Evolutionary conservation across 495 filamentous ascomycete genomes (phyloP), one percentile per base, ranked within the genome.

Genomic region (Podospora tetraspora): DNA sequence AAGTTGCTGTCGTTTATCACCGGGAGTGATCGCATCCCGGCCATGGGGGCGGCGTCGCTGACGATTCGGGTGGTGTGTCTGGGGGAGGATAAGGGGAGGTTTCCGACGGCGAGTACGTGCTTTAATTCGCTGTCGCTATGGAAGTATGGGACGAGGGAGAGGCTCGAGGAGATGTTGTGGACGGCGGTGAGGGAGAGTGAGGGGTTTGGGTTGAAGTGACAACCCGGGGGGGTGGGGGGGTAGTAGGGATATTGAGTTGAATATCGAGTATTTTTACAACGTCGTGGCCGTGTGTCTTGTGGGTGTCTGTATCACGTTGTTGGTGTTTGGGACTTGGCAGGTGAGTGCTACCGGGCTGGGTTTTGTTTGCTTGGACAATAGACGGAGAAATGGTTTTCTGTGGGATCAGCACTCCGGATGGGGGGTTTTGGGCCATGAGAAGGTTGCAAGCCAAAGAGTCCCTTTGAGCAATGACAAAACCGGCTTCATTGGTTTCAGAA

Each of bases 21-120:
- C n/a, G 92, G 93, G 2, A 95, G 92, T 68, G 94, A 97, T 72
- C 88, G 94, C 19, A 92, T 97, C 64, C 94, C 94, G 4, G 94
- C 94, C 7, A 93, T 92, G 88, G 94, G 94, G 2, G 91, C 93
- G 16, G 91, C 92, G 30, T 92, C 87, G 71, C 80, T 97, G 63
- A 84, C 89, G 10, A 91, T 97, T 56, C 86, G 88, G 66, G 79
- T 97, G 25, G 83, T 83, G 37, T 92, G 91, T 71, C 80, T 94
- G 30, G 93, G 92, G 4, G 87, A 92, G 57, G 90, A 96, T 70
- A 82, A 82, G 68, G 79, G 85, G 24, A 82, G 94, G 57, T 97
- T 91, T 72, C 94, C 94, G 19, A 90, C 90, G 8, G 94, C 94
- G 24, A 87, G 94, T 71, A 97, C 94, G 12, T 97, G 94, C 71